A percentile compares a stretch with the other conserved stretches of the same genome.
Evolutionary conservation across 805 yeast genomes (phyloP).

Genomic region (Maudiozyma barnettii): DNA sequence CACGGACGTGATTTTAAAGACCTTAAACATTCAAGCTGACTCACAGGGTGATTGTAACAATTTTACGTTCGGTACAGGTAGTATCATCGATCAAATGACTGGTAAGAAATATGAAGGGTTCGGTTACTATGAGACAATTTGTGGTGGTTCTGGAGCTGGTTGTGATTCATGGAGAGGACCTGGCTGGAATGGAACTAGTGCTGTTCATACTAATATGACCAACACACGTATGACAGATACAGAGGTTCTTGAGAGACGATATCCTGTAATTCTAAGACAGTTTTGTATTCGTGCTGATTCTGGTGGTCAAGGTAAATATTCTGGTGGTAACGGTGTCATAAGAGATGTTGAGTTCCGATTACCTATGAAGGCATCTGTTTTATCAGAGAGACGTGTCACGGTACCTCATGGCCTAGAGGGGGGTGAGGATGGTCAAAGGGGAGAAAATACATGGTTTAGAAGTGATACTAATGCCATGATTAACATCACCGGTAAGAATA

Average conservation of each 20-base stretch:
- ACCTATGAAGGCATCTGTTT: conserved; percentile 65
- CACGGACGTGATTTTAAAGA: conserved; percentile 78
- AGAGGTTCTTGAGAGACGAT: conserved; percentile 79
- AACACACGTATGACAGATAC: conserved; percentile 89
- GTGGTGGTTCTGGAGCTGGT: conserved; percentile 91
- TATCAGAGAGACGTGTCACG: conserved; percentile 75
- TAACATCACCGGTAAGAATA: conserved; percentile 64
- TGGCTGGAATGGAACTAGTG: conserved; percentile 76
- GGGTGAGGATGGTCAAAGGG: conserved; percentile 68
- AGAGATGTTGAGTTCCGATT: conserved; percentile 76
- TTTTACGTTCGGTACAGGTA: conserved; percentile 81
- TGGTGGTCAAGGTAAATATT: conserved; percentile 68
- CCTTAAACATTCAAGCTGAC: conserved; percentile 85
- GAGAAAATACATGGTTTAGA: conserved; percentile 50
- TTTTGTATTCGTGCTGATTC: conserved; percentile 62
- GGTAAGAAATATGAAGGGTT: conserved; percentile 45
- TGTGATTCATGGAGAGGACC: conserved; percentile 43
- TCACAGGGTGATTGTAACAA: conserved; percentile 96
- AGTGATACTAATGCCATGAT: conserved; percentile 26
- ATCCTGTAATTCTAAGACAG: conserved; percentile 70
- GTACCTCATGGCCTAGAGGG: conserved; percentile 86
- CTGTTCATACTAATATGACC: conserved; percentile 92
- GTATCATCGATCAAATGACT: conserved; percentile 46
- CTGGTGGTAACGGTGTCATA: conserved; percentile 80
- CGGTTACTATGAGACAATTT: conserved; percentile 90